Evolutionary conservation across 2,329 filamentous ascomycete species (phyloP), one percentile per base, ranked within the genome.

Genomic region (Coniochaeta sp.): DNA sequence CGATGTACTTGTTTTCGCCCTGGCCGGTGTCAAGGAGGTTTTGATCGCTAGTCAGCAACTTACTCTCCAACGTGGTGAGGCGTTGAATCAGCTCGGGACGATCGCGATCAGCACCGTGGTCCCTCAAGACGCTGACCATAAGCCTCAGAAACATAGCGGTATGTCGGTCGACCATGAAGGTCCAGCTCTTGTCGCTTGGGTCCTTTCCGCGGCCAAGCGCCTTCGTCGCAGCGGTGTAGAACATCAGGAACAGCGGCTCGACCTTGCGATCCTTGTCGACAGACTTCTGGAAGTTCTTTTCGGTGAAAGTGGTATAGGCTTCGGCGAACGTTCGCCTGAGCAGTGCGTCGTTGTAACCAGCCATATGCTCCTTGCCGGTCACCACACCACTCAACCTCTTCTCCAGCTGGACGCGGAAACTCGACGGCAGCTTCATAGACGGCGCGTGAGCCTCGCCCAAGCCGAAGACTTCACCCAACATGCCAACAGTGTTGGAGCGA

Each of bases 261-360:
- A 96, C 88, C 69, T 93, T 88, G 64, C 93, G 85, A 73, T 97
- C 93, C 76, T 96, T 96, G 70, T 97, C 92, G 79, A 97, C 91
- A 62, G 87, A 89, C 77, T 92, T 96, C 66, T 91, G 88, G 70
- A 97, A 97, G 54, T 85, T 87, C 63, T 88, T 87, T 64, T 96
- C 91, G 67, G 93, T 97, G 72, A 99, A 90, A 60, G 91, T 89
- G 62, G 93, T 97, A 71, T 97, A 89, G 64, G 96, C 96, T 65
- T 91, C 90, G 60, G 91, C 95, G 76, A 99, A 99, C 1, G 91
- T 96, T 63, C 93, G 85, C 77, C 96, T 97, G 65, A 99, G 88
- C 28, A 89, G 80, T n/a, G 90, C 81, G 77, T 99, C 95, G 70
- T 89, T 90, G 76, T 89, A 99, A 69, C 96, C 95, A 16, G 90